Conservation (phyloP, 768 basidiomycete genomes). For the Amanita thiersii region DNA sequence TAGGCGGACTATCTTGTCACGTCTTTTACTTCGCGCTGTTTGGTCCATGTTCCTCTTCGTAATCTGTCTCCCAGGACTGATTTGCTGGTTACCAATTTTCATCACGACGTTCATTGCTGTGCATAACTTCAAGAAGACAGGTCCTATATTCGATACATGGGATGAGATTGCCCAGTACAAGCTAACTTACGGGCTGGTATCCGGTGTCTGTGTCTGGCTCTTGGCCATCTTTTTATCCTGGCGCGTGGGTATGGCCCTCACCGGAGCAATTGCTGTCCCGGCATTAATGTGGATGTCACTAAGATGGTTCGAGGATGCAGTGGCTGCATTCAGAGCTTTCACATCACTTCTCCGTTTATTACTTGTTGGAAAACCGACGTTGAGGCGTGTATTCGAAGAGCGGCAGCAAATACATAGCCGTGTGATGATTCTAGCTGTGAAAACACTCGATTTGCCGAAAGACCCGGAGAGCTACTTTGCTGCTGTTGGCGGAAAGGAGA, state of each 20-base stretch:
- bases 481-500: slow-evolving; percentile 52
- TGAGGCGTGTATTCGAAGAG: slow-evolving; percentile 44
- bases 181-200: slow-evolving; percentile 72
- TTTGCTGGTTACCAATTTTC: slow-evolving; percentile 82
- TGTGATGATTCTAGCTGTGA: slow-evolving; percentile 57
- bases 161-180: slow-evolving; percentile 91
- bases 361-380: slow-evolving; percentile 46
- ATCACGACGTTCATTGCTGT: slow-evolving; percentile 61
- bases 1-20: slow-evolving; percentile 45
- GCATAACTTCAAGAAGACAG: slow-evolving; percentile 70
- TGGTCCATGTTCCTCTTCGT: slow-evolving; percentile 58
- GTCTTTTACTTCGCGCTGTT: slow-evolving; percentile 55
- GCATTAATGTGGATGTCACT: slow-evolving; percentile 84
- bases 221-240: slow-evolving; percentile 52
- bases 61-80: slow-evolving; percentile 66
- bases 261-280: slow-evolving; percentile 58
- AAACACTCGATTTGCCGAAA: slow-evolving; percentile 49
- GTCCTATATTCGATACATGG: slow-evolving; percentile 80
- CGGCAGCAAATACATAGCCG: slow-evolving; percentile 55
- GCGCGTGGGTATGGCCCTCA: slow-evolving; percentile 36
- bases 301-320: slow-evolving; percentile 81
- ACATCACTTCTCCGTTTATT: slow-evolving; percentile 54
- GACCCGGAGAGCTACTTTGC: slow-evolving; percentile 65
- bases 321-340: slow-evolving; percentile 73
- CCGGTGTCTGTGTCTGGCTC: slow-evolving; percentile 65